Evolutionary conservation across 208 protist genomes (phyloP).

Genomic region (Leishmania gerbilli): DNA sequence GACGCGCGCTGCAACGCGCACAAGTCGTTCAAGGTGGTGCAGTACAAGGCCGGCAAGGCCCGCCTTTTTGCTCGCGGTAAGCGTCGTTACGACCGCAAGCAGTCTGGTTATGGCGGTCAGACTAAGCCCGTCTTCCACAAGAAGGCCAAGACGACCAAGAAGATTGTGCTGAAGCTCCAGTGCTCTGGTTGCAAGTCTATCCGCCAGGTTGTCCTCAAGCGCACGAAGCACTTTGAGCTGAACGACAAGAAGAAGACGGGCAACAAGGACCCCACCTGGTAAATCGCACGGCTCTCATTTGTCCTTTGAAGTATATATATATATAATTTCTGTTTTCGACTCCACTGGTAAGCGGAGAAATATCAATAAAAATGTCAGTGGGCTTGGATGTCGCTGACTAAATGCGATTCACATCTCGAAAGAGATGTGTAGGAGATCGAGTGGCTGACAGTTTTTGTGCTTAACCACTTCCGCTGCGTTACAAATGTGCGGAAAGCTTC

Average conservation of each 20-base stretch:
- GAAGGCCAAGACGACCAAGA: slow-evolving; percentile 99
- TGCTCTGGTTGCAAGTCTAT: slow-evolving; percentile 97
- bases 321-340: slow-evolving; percentile 3
- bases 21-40: slow-evolving; percentile 98
- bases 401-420: neutral
- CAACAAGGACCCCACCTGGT: slow-evolving; percentile 93
- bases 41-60: slow-evolving; percentile 99
- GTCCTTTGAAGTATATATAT: slow-evolving; percentile 24
- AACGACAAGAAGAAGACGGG: slow-evolving; percentile 94
- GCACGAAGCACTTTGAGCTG: slow-evolving; percentile 99
- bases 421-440: neutral
- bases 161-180: slow-evolving; percentile 99
- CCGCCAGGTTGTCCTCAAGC: slow-evolving; percentile 95
- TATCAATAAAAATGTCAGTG: neutral
- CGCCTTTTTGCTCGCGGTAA: slow-evolving; percentile 99
- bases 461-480: neutral
- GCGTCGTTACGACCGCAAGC: slow-evolving; percentile 99
- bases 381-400: neutral
- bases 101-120: slow-evolving; percentile 99
- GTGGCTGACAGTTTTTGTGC: neutral
- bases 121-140: slow-evolving; percentile 99
- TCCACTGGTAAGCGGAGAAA: slow-evolving; percentile 14
- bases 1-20: slow-evolving; percentile 94
- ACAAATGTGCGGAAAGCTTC: neutral
- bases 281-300: slow-evolving; percentile 28